A percentile compares a stretch with the other conserved stretches of the same genome.
These are phyloP conservation scores for Trametes cingulata DNA, from an alignment of 768 basidiomycete genomes.

Conservation along the genomic window DNA sequence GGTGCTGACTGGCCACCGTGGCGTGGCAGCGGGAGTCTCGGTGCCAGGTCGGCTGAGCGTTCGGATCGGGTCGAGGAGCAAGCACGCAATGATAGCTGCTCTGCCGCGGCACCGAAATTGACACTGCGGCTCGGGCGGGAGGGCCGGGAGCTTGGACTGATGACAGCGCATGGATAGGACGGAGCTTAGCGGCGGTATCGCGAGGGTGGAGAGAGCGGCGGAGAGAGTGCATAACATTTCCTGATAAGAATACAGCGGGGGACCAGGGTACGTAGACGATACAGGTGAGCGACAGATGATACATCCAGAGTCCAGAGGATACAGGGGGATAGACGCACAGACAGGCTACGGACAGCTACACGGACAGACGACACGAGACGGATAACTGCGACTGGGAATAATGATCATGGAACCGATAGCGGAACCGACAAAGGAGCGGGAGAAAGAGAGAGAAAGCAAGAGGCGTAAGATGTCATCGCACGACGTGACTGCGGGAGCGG, in stretches of 20 bases:
- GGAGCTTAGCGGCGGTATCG: too few species aligned
- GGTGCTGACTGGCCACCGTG: too few species aligned
- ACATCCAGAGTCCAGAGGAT: slow-evolving; percentile 16
- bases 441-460: not conserved
- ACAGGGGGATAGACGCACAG: not conserved
- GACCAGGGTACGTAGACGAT: not conserved
- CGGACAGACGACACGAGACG: not conserved
- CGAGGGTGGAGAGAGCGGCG: too few species aligned
- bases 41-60: not conserved
- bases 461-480: slow-evolving; percentile 1
- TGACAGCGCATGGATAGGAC: not conserved
- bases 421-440: slow-evolving; percentile 6
- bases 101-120: not conserved
- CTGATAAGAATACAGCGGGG: slow-evolving; percentile 15
- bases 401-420: slow-evolving; percentile 22
- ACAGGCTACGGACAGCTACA: not conserved
- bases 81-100: not conserved
- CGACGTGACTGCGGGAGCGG: slow-evolving; percentile 8
- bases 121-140: too few species aligned
- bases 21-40: not conserved
- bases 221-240: not conserved
- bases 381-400: slow-evolving; percentile 24
- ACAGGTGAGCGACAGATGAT: slow-evolving; percentile 6
- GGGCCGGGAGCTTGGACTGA: not conserved
- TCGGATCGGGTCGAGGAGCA: not conserved